These are phyloP conservation scores for Agaricus subrufescens DNA, from an alignment of 768 basidiomycete species.

Conservation along the genomic window DNA sequence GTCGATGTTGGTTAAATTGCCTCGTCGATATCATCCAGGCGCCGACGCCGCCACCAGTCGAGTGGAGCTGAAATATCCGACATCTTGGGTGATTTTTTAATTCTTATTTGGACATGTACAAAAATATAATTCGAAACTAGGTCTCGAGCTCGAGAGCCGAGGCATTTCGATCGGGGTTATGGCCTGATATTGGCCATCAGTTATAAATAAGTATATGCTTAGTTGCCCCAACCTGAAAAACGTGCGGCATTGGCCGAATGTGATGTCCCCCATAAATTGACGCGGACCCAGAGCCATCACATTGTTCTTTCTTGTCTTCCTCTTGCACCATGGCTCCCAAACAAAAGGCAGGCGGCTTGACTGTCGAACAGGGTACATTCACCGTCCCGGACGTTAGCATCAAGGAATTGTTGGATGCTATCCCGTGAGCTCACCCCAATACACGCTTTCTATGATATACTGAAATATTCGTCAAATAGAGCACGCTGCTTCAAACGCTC, in stretches of 20 bases:
- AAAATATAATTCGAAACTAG: too few relatives aligned
- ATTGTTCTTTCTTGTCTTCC: constrained; percentile 12
- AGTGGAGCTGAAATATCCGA: too few relatives aligned
- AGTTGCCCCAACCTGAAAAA: constrained; percentile 1
- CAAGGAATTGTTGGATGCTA: constrained; percentile 80
- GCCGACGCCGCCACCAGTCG: too few relatives aligned
- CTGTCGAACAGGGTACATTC: constrained; percentile 53
- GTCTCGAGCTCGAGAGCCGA: too few relatives aligned
- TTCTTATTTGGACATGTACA: too few relatives aligned
- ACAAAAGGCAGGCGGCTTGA: constrained; percentile 23
- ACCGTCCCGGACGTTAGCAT: constrained; percentile 80
- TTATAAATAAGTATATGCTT: too few relatives aligned
- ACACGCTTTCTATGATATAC: constrained; percentile 1
- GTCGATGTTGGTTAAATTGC: too few relatives aligned
- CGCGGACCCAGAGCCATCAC: constrained; percentile 1
- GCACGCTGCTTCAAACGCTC: constrained; percentile 90
- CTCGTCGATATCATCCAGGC: too few relatives aligned
- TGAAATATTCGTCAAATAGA: constrained; percentile 28
- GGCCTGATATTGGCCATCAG: too few relatives aligned
- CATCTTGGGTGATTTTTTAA: too few relatives aligned
- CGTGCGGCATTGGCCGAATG: constrained; percentile 13
- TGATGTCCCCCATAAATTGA: constrained; percentile 23
- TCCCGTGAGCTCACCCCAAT: constrained; percentile 56
- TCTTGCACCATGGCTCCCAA: constrained; percentile 27
- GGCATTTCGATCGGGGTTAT: not conserved